A percentile compares a stretch with the other conserved stretches of the same genome.
Evolutionary conservation across 2,329 filamentous ascomycete species (phyloP).

Genomic region (Hypoxylon rubiginosum): DNA sequence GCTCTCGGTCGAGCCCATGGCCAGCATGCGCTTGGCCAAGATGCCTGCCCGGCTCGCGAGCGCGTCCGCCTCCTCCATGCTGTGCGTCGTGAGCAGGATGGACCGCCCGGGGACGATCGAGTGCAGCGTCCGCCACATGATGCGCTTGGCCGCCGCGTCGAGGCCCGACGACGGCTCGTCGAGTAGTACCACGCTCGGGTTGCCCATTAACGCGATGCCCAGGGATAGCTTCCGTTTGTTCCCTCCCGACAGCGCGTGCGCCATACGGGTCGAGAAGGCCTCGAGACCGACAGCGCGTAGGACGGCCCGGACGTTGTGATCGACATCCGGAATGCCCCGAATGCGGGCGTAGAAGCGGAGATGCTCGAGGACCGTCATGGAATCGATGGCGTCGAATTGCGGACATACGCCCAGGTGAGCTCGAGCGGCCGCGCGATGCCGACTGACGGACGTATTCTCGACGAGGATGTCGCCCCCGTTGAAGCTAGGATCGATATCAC

Average conservation of each 20-base stretch:
- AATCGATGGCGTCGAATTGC: conserved; percentile 88
- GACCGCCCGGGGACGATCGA: conserved; percentile 82
- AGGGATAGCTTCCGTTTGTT: conserved; percentile 94
- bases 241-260: conserved; percentile 83
- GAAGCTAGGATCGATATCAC: conserved; percentile 81
- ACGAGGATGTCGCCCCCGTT: conserved; percentile 85
- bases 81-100: conserved; percentile 90
- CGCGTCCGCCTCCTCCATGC: conserved; percentile 95
- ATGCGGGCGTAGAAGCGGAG: conserved; percentile 88
- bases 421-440: conserved; percentile 78
- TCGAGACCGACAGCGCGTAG: conserved; percentile 84
- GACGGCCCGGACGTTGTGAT: conserved; percentile 82
- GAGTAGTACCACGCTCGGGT: conserved; percentile 86
- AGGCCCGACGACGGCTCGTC: conserved; percentile 92
- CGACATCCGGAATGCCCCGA: conserved; percentile 80
- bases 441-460: conserved; percentile 81
- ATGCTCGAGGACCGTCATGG: conserved; percentile 91
- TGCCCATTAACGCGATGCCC: conserved; percentile 92
- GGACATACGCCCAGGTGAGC: conserved; percentile 90
- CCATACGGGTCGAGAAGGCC: conserved; percentile 80
- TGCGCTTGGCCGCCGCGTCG: conserved; percentile 89
- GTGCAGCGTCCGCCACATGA: conserved; percentile 91
- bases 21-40: conserved; percentile 87
- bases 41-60: conserved; percentile 88
- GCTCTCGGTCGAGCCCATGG: conserved; percentile 80